A percentile compares a stretch with the other conserved stretches of the same genome.
Evolutionary conservation across 805 yeast genomes (phyloP).

Genomic region (Cyberlindnera galapagoensis): DNA sequence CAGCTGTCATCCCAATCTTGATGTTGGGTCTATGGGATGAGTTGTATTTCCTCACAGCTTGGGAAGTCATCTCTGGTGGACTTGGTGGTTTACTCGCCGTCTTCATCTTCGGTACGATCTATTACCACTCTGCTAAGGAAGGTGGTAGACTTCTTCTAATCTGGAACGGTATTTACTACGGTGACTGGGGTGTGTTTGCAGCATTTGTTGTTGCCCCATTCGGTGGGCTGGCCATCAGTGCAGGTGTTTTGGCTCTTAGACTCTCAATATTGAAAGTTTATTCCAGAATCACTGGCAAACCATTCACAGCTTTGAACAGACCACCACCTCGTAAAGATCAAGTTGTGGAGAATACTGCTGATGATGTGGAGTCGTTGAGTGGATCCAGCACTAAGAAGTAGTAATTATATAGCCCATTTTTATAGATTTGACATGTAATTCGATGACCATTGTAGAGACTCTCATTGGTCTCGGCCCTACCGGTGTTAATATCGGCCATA

Average conservation of each 20-base stretch:
- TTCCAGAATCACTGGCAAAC: constrained; percentile 15
- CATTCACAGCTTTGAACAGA: constrained; percentile 30
- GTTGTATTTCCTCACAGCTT: constrained; percentile 66
- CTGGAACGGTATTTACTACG: constrained; percentile 72
- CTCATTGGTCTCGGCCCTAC: too few species aligned
- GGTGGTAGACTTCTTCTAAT: constrained; percentile 74
- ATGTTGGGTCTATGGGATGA: constrained; percentile 68
- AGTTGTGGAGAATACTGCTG: background rate
- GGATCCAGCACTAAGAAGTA: constrained; percentile 2
- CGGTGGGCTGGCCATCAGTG: constrained; percentile 62
- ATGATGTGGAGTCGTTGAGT: constrained; percentile 9
- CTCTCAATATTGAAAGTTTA: constrained; percentile 24
- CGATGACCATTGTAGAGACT: background rate
- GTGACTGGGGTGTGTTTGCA: constrained; percentile 93
- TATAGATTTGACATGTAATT: background rate
- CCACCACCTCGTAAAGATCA: constrained; percentile 3
- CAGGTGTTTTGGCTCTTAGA: constrained; percentile 45
- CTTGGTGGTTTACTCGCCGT: constrained; percentile 75
- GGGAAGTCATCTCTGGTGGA: constrained; percentile 81
- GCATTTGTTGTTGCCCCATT: constrained; percentile 89
- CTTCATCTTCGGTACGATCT: constrained; percentile 77
- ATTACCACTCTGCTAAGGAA: constrained; percentile 62
- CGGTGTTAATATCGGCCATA: too few species aligned
- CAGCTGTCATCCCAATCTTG: constrained; percentile 79
- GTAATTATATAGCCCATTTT: background rate